Evolutionary conservation across 805 yeast genomes (phyloP), one percentile per base, ranked within the genome.

Genomic region (Lachancea quebecensis): DNA sequence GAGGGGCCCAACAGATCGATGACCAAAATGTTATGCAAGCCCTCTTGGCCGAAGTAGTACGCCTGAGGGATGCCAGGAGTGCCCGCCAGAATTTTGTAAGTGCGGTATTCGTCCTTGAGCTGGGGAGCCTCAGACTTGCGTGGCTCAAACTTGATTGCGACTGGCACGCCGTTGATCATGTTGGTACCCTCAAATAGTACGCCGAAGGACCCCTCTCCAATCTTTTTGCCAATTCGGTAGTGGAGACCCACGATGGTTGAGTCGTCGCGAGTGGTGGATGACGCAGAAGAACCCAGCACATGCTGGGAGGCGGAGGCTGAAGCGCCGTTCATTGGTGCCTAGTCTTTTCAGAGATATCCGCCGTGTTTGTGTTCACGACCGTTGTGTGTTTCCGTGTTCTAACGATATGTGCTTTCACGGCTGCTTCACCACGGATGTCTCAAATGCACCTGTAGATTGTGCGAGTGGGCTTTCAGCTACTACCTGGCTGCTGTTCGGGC

Each of bases 141-240:
- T 16, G 97, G 98, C 68, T 93, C 96, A 57, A 93, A 93, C 68
- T 93, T 93, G 65, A 93, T 91, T 35, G 98, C 99, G 38, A 93
- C 98, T 41, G 86, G 95, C 50, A 82, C 83, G 53, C 90, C 90
- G 70, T 89, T 91, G 56, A 93, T 79, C 61, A 93, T 75, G 64
- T 93, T 91, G 36, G 87, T 78, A 51, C 99, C 99, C 70, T 93
- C 98, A 64, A 93, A 93, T 48, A 93, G 84, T 43, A 93, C 95
- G 46, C 99, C 99, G 66, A 93, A 93, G 3, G 98, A 91, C 37
- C 99, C 99, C 68, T 93, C 98, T 47, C 99, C 99, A 50, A 93
- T 90, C 70, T 93, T 93, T 66, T 90, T 91, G 48, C 98, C 99
- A 46, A 93, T 93, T 56, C 89, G 85, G 69, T 90, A 93, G 71